Percentiles rank a stretch among this genome's conserved stretches.
Evolutionary conservation across 495 filamentous ascomycete species (phyloP).

Genomic region (Annulohypoxylon bovei): DNA sequence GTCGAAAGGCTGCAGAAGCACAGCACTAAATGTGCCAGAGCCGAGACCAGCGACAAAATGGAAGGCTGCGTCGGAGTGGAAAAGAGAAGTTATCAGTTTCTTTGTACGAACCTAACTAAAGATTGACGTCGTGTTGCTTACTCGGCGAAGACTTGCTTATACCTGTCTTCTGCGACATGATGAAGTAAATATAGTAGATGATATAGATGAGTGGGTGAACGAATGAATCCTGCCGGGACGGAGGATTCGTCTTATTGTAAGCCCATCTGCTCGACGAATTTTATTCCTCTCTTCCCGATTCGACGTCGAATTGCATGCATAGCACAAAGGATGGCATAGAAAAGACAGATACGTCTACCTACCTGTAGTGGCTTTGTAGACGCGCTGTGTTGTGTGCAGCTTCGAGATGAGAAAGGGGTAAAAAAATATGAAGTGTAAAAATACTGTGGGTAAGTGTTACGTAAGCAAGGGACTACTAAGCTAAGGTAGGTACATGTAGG

Average conservation of each 20-base stretch:
- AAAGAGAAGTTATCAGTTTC: conserved; percentile 13
- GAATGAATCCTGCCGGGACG: conserved; percentile 28
- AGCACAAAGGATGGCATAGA: not conserved
- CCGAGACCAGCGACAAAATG: conserved; percentile 90
- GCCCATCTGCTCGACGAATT: conserved; percentile 25
- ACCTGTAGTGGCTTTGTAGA: not conserved
- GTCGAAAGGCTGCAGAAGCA: conserved; percentile 94
- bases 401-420: not conserved
- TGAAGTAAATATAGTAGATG: no score
- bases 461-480: no score
- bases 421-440: not conserved
- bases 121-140: conserved; percentile 25
- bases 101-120: not conserved
- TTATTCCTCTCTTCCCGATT: conserved; percentile 22
- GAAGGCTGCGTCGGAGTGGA: conserved; percentile 58
- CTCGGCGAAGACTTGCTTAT: conserved; percentile 42
- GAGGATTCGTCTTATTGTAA: conserved; percentile 28
- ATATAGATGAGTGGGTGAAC: not conserved
- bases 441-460: no score
- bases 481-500: not conserved
- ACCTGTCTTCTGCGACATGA: conserved; percentile 41
- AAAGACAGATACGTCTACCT: not conserved
- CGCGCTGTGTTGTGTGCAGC: not conserved
- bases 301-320: conserved; percentile 18
- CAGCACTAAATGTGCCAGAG: conserved; percentile 85